phyloP scores from a whole-genome alignment of 495 filamentous ascomycete species.

The Neurospora sp. region DNA sequence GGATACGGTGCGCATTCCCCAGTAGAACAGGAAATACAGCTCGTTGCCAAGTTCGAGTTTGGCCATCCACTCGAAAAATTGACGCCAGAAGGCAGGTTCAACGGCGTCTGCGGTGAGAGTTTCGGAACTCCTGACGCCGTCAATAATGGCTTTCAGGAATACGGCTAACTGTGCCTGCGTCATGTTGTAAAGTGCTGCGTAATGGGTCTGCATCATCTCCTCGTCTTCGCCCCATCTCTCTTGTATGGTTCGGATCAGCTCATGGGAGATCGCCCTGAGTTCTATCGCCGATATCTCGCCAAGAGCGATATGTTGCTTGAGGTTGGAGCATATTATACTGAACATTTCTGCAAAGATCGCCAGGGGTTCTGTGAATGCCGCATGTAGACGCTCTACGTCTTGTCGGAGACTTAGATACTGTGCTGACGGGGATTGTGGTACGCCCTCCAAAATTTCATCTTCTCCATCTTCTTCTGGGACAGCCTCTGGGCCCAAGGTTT shows the following conservation, averaged over 20 bases:
- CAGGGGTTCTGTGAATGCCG: not conserved
- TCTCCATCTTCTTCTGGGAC: not conserved
- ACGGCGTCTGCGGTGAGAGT: not conserved
- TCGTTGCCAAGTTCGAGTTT: not conserved
- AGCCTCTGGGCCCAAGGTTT: not conserved
- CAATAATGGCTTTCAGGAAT: not conserved
- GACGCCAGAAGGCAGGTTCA: not conserved
- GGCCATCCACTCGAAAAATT: not conserved
- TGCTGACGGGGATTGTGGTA: not conserved
- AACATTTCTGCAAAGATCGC: not conserved
- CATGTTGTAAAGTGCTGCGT: not conserved
- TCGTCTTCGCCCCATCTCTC: not conserved
- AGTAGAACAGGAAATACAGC: not conserved
- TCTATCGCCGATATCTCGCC: constrained; percentile 6
- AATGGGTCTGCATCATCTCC: not conserved
- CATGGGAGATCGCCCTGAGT: not conserved
- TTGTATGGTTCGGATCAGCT: not conserved
- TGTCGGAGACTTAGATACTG: not conserved
- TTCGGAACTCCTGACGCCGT: not conserved
- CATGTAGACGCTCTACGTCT: not conserved
- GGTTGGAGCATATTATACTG: constrained; percentile 1
- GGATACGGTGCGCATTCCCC: not conserved
- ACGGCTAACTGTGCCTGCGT: not conserved
- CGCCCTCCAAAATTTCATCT: not conserved
- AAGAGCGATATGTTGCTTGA: constrained; percentile 7